These are phyloP conservation scores for Melampsora americana DNA, from an alignment of 1,284 basidiomycete species.

Conservation along the genomic window DNA sequence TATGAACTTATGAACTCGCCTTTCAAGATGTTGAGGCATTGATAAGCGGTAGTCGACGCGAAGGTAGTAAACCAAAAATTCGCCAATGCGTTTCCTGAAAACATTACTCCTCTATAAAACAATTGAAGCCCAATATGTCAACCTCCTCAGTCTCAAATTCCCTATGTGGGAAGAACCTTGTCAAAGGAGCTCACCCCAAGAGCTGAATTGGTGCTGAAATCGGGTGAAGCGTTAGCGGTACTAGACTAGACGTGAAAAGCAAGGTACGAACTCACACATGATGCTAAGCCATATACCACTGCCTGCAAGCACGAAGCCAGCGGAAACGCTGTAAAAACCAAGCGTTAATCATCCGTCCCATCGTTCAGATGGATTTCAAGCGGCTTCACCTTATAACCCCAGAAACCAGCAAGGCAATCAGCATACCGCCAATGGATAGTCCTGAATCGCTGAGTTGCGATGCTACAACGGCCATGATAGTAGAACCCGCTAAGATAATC, in stretches of 20 bases:
- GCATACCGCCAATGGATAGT: not conserved
- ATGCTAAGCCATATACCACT: slow-evolving; percentile 8
- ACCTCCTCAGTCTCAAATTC: too few relatives aligned
- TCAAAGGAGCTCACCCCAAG: not conserved
- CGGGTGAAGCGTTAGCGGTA: not conserved
- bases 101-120: not conserved
- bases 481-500: not conserved
- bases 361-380: too few relatives aligned
- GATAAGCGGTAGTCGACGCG: slow-evolving; percentile 9
- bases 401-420: not conserved
- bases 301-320: slow-evolving; percentile 5
- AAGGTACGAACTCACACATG: not conserved
- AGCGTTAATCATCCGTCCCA: too few relatives aligned
- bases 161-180: too few relatives aligned
- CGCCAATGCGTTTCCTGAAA: not conserved
- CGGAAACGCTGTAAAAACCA: not conserved
- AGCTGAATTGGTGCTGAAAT: slow-evolving; percentile 1
- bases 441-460: not conserved
- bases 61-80: slow-evolving; percentile 10
- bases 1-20: not conserved
- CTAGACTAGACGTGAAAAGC: not conserved
- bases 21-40: slow-evolving; percentile 5
- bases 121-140: not conserved
- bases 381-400: not conserved
- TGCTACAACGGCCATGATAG: not conserved